Base-by-base conservation (phyloP, 1,284 basidiomycete species). In the Cutaneotrichosporon arboriforme region DNA sequence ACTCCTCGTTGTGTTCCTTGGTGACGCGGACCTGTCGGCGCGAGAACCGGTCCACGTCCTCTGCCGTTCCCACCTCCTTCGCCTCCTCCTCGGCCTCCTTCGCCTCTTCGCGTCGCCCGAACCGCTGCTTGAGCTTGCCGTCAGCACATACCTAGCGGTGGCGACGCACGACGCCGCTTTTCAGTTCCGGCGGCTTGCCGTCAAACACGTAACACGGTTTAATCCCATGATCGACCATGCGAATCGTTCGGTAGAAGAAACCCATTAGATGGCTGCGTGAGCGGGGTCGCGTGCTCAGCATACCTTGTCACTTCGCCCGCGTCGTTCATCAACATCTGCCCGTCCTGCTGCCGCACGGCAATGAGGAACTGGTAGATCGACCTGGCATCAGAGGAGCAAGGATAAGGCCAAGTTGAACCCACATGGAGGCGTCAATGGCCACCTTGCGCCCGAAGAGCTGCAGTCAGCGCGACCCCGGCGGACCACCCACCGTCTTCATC, bases 201-300 rank as follows among this genome's bases (percentile, higher is more conserved):
- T 99, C 96, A 65, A 99, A 99, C 20, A 99, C 90, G 74, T 97
- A 98, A 45, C 87, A 88, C 1, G 94, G 94, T 71, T 99, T 98
- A 70, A 98, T 92, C 4, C 96, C 96, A 64, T 96, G 91, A 75
- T 99, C 96, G n/a, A 96, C 90, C 77, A 98, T 98, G 20, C 96
- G 83, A 56, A 97, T 89, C 0, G 92, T 96, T 31, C 94, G 84
- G 70, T 97, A 97, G 77, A 98, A 98, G 76, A 97, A 89, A 0
- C 94, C 94, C 88, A 98, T 97, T 15, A 98, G 79, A 76, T 98
- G 94, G 76, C 91, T 85, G 54, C 10, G 53, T 55, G 37, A 58
- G 53, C 20, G 26, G 20, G 26, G 14, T 8, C 21, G 12, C n/a
- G 14, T 18, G 14, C 9, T 46, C 8, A 37, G 65, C 77, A 49